Base-by-base conservation (phyloP, 176 grass and related monocot species). In the Cocos nucifera region DNA sequence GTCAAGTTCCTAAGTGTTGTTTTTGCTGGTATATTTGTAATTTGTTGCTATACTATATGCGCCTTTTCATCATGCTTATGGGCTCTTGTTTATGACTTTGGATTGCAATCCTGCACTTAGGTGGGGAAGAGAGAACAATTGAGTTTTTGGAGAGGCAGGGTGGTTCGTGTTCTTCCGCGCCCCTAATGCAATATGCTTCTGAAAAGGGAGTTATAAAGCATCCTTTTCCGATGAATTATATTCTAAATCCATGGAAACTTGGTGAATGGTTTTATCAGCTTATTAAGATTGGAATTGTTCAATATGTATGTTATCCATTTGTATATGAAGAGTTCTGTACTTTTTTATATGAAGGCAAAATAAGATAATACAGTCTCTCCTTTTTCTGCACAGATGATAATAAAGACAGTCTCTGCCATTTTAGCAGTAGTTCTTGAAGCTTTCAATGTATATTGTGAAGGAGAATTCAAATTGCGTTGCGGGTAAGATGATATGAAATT, bases 201-300 rank as follows among this genome's bases (percentile, higher is more conserved):
- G 90, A 86, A 60, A 78, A 79, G 44, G 71, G 77, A 60, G 50
- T 69, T 58, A 76, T 95, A 14, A 75, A 90, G 59, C 91, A 95
- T 84, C 91, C 91, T 61, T 95, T 95, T 71, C 86, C 91, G 17
- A 87, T 90, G 80, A 95, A 95, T 68, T 95, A 87, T 72, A 44
- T 95, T 35, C 51, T 95, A 48, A 95, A 90, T 24, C 86, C 86
- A 1, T 95, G 91, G 91, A 79, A 64, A 17, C 48, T 95, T 51
- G 77, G 91, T 4, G 77, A 95, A 69, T 78, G 83, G 83, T 90
- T 95, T 77, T 95, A 95, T 64, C 57, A 82, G 60, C 24, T 86
- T 49, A 83, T 95, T 80, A 95, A 90, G 69, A 86, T 86, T 60
- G 91, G 91, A 62, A 85, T 95, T 60, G 73, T 95, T 74, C 91